A percentile compares a stretch with the other conserved stretches of the same genome.
phyloP scores from a whole-genome alignment of 2,329 filamentous ascomycete genomes.

The Chaetomium sp. region DNA sequence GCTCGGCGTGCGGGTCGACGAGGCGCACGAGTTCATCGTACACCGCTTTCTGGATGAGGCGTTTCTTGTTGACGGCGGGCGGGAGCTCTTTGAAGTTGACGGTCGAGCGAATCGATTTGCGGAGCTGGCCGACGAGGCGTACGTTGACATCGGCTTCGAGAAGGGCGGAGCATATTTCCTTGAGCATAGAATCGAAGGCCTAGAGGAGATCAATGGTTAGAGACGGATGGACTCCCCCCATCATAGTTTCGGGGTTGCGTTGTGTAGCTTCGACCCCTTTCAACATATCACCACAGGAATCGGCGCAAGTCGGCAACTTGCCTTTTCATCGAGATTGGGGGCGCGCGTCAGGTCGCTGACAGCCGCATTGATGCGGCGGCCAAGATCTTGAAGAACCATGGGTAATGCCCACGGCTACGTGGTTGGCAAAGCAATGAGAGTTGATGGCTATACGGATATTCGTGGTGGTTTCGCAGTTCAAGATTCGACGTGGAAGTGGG shows the following conservation, averaged over 20 bases:
- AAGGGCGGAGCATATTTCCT: conserved; percentile 93
- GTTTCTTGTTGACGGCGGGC: conserved; percentile 93
- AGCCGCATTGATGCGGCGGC: conserved; percentile 95
- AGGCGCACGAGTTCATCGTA: conserved; percentile 95
- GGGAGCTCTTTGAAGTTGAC: conserved; percentile 96
- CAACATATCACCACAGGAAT: neutral
- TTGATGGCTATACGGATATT: neutral
- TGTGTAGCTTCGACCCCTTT: too few species aligned
- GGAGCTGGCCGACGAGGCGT: conserved; percentile 80
- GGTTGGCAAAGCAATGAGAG: conserved; percentile 3
- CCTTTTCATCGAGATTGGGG: conserved; percentile 94
- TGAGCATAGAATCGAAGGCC: conserved; percentile 97
- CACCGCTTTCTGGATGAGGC: conserved; percentile 93
- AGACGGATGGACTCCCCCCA: too few species aligned
- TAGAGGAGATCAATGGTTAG: conserved; percentile 33
- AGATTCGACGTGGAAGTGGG: too few species aligned
- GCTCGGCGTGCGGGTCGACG: conserved; percentile 89
- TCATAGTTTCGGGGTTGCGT: too few species aligned
- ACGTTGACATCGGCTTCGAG: conserved; percentile 98
- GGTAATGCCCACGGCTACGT: conserved; percentile 15
- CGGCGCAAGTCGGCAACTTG: conserved; percentile 28
- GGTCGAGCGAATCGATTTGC: conserved; percentile 81
- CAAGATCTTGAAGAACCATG: conserved; percentile 99
- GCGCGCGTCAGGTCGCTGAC: conserved; percentile 89
- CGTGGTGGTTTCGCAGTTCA: neutral